These are phyloP conservation scores for Eimeria brunetti DNA, from an alignment of 169 alveolate genomes.

Conservation along the genomic window DNA sequence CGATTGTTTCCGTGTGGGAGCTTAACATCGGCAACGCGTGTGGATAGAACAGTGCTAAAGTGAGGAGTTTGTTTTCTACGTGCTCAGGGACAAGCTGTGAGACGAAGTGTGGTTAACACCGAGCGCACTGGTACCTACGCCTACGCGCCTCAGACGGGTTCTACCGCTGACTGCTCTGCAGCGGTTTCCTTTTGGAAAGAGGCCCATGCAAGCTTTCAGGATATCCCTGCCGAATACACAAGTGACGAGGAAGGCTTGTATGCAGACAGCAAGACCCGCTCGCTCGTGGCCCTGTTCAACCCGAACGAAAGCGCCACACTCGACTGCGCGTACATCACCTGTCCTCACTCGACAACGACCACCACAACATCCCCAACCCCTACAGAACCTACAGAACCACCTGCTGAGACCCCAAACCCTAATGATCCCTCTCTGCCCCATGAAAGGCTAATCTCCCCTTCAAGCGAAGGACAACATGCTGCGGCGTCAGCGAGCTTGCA, in stretches of 20 bases:
- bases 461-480: no score
- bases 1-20: no score
- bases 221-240: not conserved
- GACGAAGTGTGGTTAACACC: not conserved
- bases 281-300: constrained; percentile 1
- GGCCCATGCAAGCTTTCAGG: not conserved
- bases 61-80: not conserved
- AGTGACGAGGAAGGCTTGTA: not conserved
- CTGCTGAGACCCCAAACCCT: no score
- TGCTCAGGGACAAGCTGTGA: not conserved
- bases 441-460: no score
- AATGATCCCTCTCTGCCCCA: no score
- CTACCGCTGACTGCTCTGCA: not conserved
- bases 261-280: not conserved
- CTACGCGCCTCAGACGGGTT: not conserved
- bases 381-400: no score
- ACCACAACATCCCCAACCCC: not conserved
- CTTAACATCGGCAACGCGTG: no score
- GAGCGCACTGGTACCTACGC: constrained; percentile 28
- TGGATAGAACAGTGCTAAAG: no score
- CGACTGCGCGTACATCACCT: constrained; percentile 22
- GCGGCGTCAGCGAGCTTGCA: not conserved
- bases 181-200: not conserved
- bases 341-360: not conserved
- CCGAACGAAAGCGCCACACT: not conserved